Base-by-base conservation (phyloP, 371 early-diverging fungal genomes). In the Rhizopus delemar region DNA sequence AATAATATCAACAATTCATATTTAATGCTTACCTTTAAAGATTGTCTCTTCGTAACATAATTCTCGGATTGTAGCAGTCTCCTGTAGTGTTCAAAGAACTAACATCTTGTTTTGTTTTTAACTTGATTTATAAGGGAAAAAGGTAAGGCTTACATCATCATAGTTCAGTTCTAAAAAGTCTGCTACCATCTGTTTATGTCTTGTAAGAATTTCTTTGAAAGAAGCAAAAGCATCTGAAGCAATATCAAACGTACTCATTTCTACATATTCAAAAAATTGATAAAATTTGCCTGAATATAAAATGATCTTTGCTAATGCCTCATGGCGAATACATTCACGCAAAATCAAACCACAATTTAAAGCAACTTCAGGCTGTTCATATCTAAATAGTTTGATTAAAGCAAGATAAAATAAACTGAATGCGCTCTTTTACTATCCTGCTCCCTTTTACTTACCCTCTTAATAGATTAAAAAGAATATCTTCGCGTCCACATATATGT, bases 211-310 rank as follows among this genome's bases (percentile, higher is more conserved):
- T 70, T 98, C 98, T 77, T 95, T 95, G 78, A 98, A 97, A 31
- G 95, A 96, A 29, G 94, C 95, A 76, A 98, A 98, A 0, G 99
- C 97, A 73, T 98, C 99, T 31, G 92, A 92, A 9, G 98, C 95
- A 50, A 96, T 92, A 79, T 98, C 99, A 84, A 98, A 98, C 0
- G 96, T 97, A 57, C 91, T 87, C 71, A 92, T 86, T 76, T 98
- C 97, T 12, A 97, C 97, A 71, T 95, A 98, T 13, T 83, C 82
- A 65, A 97, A 97, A 56, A 97, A 95, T 60, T 86, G 82, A 82
- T 94, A 94, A 64, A 98, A 96, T 53, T 89, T 83, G 31, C 74
- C 80, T n/a, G 91, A 88, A 68, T 90, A 86, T 52, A 97, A 78
- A 13, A 96, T 78, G 15, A 92, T 84, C 66, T 88, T 87, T 50